phyloP scores from a whole-genome alignment of 257 asterid species.

The Solanum chilense region DNA sequence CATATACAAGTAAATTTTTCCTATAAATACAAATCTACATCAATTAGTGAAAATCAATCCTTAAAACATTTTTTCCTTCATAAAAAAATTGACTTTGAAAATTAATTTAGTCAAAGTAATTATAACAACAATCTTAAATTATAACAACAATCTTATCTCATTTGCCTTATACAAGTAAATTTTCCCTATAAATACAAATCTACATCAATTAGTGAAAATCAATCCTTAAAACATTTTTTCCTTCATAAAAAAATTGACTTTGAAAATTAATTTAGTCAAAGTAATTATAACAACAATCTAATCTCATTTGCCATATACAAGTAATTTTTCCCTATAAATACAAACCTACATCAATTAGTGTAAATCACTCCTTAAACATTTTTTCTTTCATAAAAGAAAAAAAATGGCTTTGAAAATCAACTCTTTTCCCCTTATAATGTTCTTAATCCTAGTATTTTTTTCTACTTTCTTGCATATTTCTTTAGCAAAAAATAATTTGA shows the following conservation, averaged over 20 bases:
- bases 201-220: too few species aligned
- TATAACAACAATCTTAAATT: too few species aligned
- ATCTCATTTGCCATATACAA: background rate
- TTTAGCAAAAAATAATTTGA: background rate
- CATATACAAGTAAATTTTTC: too few species aligned
- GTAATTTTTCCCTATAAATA: background rate
- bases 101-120: too few species aligned
- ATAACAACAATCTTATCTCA: too few species aligned
- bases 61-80: too few species aligned
- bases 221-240: too few species aligned
- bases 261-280: background rate
- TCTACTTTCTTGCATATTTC: background rate
- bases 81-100: too few species aligned
- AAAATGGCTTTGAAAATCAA: background rate
- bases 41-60: too few species aligned
- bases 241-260: background rate
- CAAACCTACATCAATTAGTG: background rate
- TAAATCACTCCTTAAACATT: background rate
- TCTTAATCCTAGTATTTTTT: background rate
- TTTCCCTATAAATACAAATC: too few species aligned
- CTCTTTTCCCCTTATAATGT: background rate
- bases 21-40: too few species aligned
- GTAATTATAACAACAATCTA: background rate
- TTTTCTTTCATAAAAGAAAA: background rate
- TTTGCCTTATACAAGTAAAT: too few species aligned